Evolutionary conservation across 331 rosid genomes (phyloP), one percentile per base, ranked within the genome.

Genomic region (Malus hybrid): DNA sequence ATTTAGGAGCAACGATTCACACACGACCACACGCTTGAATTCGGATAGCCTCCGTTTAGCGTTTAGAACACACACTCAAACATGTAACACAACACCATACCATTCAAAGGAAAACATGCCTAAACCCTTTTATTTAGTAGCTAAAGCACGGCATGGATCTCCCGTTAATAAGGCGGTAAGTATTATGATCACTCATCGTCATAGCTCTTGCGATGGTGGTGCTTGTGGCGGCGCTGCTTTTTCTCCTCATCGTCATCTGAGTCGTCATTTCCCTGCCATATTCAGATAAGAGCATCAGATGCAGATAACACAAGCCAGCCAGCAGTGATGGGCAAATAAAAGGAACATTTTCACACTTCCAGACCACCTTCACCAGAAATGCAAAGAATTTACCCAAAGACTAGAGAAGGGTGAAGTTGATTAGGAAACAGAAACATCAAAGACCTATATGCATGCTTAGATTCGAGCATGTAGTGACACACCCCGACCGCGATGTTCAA

Each of bases 111-210:
- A 14, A 71, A 84, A 68, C 78, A 82, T 61, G 82, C 8, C 82
- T 28, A 75, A 81, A 76, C 84, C 87, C 78, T 71, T 80, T 89
- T 88, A 91, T 89, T 86, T 87, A 84, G 78, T 68, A 86, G 80
- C 74, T 66, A 81, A 81, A 77, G 42, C 68, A 63, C 33, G 92
- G 90, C 88, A 79, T 76, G 84, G 68, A 80, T 77, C 80, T 6
- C 64, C 46, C 75, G 69, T 60, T 75, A 75, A 70, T 61, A 66
- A 18, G 29, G 74, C 48, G 10, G 61, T 20, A 30, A 16, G 74
- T 75, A 57, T 48, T 79, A 53, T 28, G 77, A 63, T 86, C 81
- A 94, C 87, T 94, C 95, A 2, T 94, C 97, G 68, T 86, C 93
- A 7, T 86, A 75, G 77, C 70, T 87, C 87, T 82, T 77, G 88